Evolutionary conservation across 106 monocot species (phyloP).

Genomic region (Triglochin maritima): DNA sequence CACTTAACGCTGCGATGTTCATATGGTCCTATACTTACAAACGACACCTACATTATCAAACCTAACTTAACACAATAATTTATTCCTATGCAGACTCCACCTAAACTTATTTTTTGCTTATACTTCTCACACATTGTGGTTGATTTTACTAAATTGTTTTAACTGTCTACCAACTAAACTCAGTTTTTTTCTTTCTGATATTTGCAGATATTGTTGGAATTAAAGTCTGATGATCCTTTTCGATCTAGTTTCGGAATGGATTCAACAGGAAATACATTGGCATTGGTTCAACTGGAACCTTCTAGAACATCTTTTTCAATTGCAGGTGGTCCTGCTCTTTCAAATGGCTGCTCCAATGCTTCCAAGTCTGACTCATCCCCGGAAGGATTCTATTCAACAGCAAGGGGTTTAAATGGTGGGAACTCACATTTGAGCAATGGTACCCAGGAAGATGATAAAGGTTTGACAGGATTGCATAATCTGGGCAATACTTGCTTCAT

Average conservation of each 20-base stretch:
- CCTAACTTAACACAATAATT: not conserved
- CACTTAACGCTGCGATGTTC: not conserved
- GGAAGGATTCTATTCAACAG: conserved; percentile 23
- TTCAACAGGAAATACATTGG: conserved; percentile 20
- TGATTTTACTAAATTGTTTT: not conserved
- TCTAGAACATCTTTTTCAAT: conserved; percentile 14
- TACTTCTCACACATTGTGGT: not conserved
- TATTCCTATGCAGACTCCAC: not conserved
- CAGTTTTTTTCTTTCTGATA: too few relatives aligned
- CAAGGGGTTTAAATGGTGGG: conserved; percentile 31
- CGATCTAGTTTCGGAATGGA: conserved; percentile 2
- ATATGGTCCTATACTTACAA: not conserved
- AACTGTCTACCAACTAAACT: too few relatives aligned
- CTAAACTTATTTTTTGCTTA: not conserved
- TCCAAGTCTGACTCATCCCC: conserved; percentile 30
- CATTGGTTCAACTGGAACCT: conserved; percentile 18
- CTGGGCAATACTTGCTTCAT: conserved; percentile 98
- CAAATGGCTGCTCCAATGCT: conserved; percentile 13
- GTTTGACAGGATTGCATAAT: conserved; percentile 85
- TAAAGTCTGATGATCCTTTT: not conserved
- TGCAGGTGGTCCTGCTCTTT: conserved; percentile 17
- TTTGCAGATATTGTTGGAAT: conserved; percentile 16
- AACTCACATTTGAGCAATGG: conserved; percentile 28
- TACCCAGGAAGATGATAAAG: conserved; percentile 38
- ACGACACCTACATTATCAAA: too few relatives aligned